Percentiles rank a stretch among this genome's conserved stretches.
These are phyloP conservation scores for Ochetophila trinervis DNA, from an alignment of 306 rosid genomes.

Conservation along the genomic window DNA sequence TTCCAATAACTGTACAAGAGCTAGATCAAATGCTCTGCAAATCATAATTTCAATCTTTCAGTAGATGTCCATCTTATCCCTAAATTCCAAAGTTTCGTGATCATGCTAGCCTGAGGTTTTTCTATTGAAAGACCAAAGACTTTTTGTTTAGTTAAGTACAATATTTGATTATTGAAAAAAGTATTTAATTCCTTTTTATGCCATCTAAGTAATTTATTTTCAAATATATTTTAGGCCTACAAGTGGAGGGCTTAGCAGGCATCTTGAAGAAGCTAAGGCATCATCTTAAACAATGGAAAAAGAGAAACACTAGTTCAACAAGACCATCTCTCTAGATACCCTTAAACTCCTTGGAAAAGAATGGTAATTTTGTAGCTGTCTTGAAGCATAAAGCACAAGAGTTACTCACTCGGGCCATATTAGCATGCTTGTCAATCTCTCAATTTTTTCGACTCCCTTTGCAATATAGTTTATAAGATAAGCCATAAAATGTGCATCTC, in stretches of 20 bases:
- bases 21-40: too few relatives aligned
- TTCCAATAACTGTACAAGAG: neutral
- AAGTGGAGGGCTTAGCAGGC: conserved; percentile 53
- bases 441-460: neutral
- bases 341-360: neutral
- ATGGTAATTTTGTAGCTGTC: neutral
- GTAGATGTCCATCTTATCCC: neutral
- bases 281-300: conserved; percentile 24
- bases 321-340: conserved; percentile 7
- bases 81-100: neutral
- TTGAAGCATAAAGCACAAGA: neutral
- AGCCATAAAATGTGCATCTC: neutral
- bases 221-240: conserved; percentile 48
- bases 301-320: neutral
- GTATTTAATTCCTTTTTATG: too few relatives aligned
- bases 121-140: neutral
- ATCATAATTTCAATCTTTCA: too few relatives aligned
- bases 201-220: conserved; percentile 3
- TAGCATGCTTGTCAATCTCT: too few relatives aligned
- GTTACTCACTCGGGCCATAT: neutral
- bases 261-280: conserved; percentile 34
- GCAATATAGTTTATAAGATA: neutral
- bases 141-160: neutral
- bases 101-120: too few relatives aligned
- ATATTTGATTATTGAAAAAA: neutral